These are phyloP conservation scores for Cavenderia fasciculata DNA, from an alignment of 78 protist species.

Conservation along the genomic window DNA sequence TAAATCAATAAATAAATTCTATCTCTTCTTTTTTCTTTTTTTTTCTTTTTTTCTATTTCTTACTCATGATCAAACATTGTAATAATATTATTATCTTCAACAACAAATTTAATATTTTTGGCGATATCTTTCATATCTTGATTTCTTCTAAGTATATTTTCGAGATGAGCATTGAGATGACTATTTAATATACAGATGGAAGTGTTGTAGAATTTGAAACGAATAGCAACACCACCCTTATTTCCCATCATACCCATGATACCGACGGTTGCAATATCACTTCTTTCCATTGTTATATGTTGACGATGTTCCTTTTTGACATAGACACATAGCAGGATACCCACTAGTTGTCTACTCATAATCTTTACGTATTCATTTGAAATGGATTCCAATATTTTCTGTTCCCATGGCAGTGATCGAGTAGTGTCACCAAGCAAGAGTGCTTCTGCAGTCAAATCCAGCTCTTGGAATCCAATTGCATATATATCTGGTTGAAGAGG, in stretches of 20 bases:
- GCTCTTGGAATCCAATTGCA: constrained; percentile 87
- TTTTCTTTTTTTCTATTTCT: not conserved
- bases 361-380: constrained; percentile 74
- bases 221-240: constrained; percentile 94
- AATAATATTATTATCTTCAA: constrained; percentile 15
- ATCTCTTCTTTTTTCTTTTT: no score
- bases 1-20: not conserved
- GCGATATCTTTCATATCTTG: constrained; percentile 86
- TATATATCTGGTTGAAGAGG: constrained; percentile 70
- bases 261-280: constrained; percentile 79
- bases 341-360: constrained; percentile 77
- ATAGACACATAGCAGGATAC: constrained; percentile 84
- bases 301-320: constrained; percentile 49
- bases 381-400: not conserved
- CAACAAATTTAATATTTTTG: constrained; percentile 2
- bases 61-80: constrained; percentile 79
- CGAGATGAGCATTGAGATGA: constrained; percentile 96
- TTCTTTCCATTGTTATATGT: constrained; percentile 59
- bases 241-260: constrained; percentile 93
- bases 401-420: constrained; percentile 82
- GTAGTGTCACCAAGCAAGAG: constrained; percentile 69
- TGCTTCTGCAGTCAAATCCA: constrained; percentile 85
- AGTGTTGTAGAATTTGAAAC: constrained; percentile 83
- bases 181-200: constrained; percentile 84
- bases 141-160: constrained; percentile 85